Evolutionary conservation across 192 early-diverging fungal genomes (phyloP), one percentile per base, ranked within the genome.

Genomic region (Allomyces arbusculus): DNA sequence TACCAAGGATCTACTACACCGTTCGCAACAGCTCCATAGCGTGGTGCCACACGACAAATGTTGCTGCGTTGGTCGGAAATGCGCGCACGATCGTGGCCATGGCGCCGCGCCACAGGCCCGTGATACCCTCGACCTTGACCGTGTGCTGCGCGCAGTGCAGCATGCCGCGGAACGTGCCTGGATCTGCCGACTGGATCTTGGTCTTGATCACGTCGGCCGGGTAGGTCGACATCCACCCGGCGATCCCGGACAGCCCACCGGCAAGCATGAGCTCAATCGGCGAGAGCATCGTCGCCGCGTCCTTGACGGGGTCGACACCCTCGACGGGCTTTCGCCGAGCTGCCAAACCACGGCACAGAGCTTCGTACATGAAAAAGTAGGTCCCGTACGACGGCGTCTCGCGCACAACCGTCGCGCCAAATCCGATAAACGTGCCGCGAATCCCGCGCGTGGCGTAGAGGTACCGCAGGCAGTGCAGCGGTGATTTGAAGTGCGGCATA

Each of bases 361-460:
- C 50, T 16, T 58, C 50, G 50, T 58, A 58, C 50, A n/a, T n/a
- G 5, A 58, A 58, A n/a, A 58, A 58, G 20, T 58, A 58, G 50
- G 50, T 58, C 2, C 50, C 86, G 66, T 92, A 89, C 1, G 83
- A 89, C 16, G 89, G 89, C 23, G 89, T 85, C 70, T 89, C 89
- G 40, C 89, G 76, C 20, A 83, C 64, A 19, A 92, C 74, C 0
- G 91, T 91, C 8, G 85, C 80, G 81, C 84, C 88, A 73, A 90
- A 84, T 12, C 91, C 91, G 70, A 89, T 83, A 69, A 86, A 83
- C 22, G 92, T 69, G n/a, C 91, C 91, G 66, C 83, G 78, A 14
- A 58, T n/a, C 16, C 50, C 50, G 16, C 20, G 50, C 16, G 50
- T 58, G 1, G 50, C 50, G 50, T 58, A 58, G 3, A 58, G 12